Conservation (phyloP, 2,329 filamentous ascomycete genomes). For the Venturia effusa region DNA sequence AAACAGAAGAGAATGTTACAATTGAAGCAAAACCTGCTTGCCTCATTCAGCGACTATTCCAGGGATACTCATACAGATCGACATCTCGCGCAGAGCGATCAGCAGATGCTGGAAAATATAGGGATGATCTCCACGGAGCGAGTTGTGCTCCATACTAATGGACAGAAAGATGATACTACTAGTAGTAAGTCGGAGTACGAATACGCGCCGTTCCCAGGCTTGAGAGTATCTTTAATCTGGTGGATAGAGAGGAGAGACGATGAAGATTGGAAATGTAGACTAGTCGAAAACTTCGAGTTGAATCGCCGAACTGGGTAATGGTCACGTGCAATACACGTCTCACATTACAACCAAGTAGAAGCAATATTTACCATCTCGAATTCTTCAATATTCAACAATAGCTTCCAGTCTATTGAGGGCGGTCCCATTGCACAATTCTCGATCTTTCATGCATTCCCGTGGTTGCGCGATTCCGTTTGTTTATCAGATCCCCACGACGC, state of each 20-base stretch:
- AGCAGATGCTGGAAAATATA: slow-evolving; percentile 44
- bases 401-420: not conserved
- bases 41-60: slow-evolving; percentile 49
- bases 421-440: not conserved
- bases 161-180: slow-evolving; percentile 35
- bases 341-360: too few relatives aligned
- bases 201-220: slow-evolving; percentile 40
- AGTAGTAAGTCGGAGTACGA: too few relatives aligned
- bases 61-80: slow-evolving; percentile 45
- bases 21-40: slow-evolving; percentile 44
- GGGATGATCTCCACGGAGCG: slow-evolving; percentile 34
- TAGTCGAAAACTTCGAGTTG: not conserved
- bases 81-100: slow-evolving; percentile 44
- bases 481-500: not conserved
- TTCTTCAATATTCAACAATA: not conserved
- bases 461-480: not conserved
- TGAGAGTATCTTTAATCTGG: slow-evolving; percentile 38
- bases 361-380: too few relatives aligned
- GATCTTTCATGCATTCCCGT: not conserved
- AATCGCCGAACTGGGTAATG: not conserved
- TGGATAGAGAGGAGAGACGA: not conserved
- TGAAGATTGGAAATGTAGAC: not conserved
- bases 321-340: not conserved
- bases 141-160: slow-evolving; percentile 34
- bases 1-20: slow-evolving; percentile 9